Percentiles rank a stretch among this genome's conserved stretches.
phyloP scores from a whole-genome alignment of 352 stramenopile genomes.

The Globisporangium cederbergense region DNA sequence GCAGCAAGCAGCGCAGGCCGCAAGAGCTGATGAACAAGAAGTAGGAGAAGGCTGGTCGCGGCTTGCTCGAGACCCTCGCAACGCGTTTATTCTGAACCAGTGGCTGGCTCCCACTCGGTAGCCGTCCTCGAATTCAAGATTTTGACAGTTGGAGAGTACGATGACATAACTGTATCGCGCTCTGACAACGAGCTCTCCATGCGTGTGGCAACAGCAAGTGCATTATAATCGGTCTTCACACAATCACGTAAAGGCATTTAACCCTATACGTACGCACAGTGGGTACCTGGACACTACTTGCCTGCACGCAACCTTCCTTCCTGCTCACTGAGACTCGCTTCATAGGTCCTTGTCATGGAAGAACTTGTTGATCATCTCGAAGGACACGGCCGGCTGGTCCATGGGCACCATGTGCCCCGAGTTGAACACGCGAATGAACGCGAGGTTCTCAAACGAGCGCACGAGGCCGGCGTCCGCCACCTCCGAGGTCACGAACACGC shows the following conservation, averaged over 20 bases:
- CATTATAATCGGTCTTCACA: too few relatives aligned
- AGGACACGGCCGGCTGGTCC: slow-evolving; percentile 88
- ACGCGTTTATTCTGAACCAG: slow-evolving; percentile 24
- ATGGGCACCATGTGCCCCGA: slow-evolving; percentile 94
- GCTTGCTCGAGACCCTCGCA: slow-evolving; percentile 29
- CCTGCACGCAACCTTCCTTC: not conserved
- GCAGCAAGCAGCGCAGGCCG: slow-evolving; percentile 21
- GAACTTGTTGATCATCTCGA: slow-evolving; percentile 93
- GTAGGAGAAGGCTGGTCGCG: slow-evolving; percentile 19
- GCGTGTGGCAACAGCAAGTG: too few relatives aligned
- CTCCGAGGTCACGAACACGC: slow-evolving; percentile 25
- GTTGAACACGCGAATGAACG: slow-evolving; percentile 93
- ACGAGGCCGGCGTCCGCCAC: slow-evolving; percentile 34
- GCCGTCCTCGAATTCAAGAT: too few relatives aligned
- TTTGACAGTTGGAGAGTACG: not conserved
- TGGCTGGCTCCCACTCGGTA: slow-evolving; percentile 13
- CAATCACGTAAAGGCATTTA: too few relatives aligned
- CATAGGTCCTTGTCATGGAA: slow-evolving; percentile 54
- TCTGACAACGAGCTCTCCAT: too few relatives aligned
- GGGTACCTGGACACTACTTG: not conserved
- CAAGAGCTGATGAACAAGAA: slow-evolving; percentile 18
- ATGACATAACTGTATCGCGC: not conserved
- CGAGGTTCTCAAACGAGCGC: slow-evolving; percentile 64
- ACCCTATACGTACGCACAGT: not conserved
- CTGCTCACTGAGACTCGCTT: not conserved